These are phyloP conservation scores for Pleurostoma richardsiae DNA, from an alignment of 2,329 filamentous ascomycete species.

Conservation along the genomic window DNA sequence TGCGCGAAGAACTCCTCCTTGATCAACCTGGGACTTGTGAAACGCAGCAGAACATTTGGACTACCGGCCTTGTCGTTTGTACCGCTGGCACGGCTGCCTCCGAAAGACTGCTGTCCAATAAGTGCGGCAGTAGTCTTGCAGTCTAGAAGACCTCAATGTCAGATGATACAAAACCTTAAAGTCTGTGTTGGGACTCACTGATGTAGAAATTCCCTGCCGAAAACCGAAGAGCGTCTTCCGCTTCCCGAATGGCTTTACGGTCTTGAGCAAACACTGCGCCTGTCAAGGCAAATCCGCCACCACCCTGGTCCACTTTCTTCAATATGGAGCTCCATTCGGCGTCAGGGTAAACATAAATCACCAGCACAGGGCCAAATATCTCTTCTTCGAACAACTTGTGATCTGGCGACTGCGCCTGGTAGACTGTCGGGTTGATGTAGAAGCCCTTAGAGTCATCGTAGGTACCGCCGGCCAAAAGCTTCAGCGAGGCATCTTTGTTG, in stretches of 20 bases:
- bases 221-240: conserved; percentile 67
- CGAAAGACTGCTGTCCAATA: conserved; percentile 42
- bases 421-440: conserved; percentile 81
- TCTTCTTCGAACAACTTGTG: conserved; percentile 74
- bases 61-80: conserved; percentile 46
- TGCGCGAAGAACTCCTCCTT: background rate
- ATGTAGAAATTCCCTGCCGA: conserved; percentile 81
- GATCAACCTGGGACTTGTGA: background rate
- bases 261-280: conserved; percentile 72
- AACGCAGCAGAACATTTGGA: conserved; percentile 26
- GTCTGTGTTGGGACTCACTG: conserved; percentile 56
- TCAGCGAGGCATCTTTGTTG: conserved; percentile 68
- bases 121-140: conserved; percentile 11
- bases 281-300: conserved; percentile 49
- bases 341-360: conserved; percentile 75
- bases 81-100: conserved; percentile 37
- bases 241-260: conserved; percentile 58
- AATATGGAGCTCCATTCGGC: conserved; percentile 15
- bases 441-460: conserved; percentile 76
- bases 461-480: conserved; percentile 69
- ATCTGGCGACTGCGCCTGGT: conserved; percentile 65
- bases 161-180: background rate
- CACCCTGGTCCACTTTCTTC: background rate
- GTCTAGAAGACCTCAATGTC: background rate
- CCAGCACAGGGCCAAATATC: conserved; percentile 76